Base-by-base conservation (phyloP, 2,329 filamentous ascomycete species). In the Beauveria scarabaeidicola region DNA sequence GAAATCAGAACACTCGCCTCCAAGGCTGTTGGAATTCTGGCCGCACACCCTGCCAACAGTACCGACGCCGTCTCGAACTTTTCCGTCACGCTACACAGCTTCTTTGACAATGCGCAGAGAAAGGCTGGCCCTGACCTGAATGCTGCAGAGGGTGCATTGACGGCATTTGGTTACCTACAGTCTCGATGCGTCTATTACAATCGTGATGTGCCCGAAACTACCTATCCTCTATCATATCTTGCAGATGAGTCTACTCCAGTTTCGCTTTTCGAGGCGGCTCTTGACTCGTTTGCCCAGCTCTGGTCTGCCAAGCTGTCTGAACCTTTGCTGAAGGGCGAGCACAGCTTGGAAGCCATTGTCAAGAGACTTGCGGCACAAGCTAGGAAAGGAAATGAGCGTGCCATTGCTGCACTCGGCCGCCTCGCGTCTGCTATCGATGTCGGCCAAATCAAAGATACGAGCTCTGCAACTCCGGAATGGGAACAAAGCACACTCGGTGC, bases 391-490 rank as follows among this genome's bases (percentile, higher is more conserved):
- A 89, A 90, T 60, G 92, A 95, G 67, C 86, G 82, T 60, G 89
- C 93, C 0, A 93, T 97, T 53, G 73, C 83, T n/a, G 85, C 90
- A 3, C 77, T 97, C 5, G 94, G 94, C 0, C 82, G 89, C 52
- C 75, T 97, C 3, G 85, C 88, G 0, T 44, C 65, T 68, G 0
- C 59, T 13, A 29, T 52, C 5, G 46, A 57, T 15, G 17, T 7
- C 15, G n/a, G 3, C 5, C 21, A 53, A 32, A 3, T 10, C 8
- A 64, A 69, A 4, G 66, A 67, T 1, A 69, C 73, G 1, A 67
- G 71, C 2, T 7, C 21, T 3, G 27, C 40, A 3, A 7, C 29
- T 10, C 36, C 46, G 17, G 46, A 19, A 17, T 57, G 50, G 46
- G 57, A 63, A 15, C 66, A 70, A 4, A 73, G 71, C 13, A 64